phyloP scores from a whole-genome alignment of 2,329 filamentous ascomycete genomes.

The Fusarium coffeatum region DNA sequence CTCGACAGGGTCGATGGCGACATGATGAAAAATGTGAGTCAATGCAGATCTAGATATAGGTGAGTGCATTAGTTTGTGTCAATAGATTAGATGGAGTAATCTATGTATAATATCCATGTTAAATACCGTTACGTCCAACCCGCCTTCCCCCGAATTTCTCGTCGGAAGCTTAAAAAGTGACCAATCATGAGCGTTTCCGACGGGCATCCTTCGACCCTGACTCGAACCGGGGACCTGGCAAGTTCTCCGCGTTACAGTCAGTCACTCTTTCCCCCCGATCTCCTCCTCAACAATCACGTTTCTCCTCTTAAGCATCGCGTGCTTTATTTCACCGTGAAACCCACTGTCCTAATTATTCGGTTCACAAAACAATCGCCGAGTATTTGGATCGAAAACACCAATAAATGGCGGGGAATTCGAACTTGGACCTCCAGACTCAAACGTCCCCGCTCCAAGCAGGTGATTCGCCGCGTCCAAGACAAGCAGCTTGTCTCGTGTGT shows the following conservation, averaged over 20 bases:
- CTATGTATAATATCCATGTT: neutral
- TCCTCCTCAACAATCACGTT: slow-evolving; percentile 4
- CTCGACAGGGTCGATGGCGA: slow-evolving; percentile 39
- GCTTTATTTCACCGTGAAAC: slow-evolving; percentile 7
- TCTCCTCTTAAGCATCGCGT: slow-evolving; percentile 23
- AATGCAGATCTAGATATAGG: neutral
- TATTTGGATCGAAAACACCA: neutral
- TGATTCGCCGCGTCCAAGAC: slow-evolving; percentile 48
- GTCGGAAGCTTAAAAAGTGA: slow-evolving; percentile 10
- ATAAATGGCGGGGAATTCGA: slow-evolving; percentile 30
- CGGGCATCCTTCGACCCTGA: neutral
- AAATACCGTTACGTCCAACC: slow-evolving; percentile 3
- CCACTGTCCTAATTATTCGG: slow-evolving; percentile 15
- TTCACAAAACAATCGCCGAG: slow-evolving; percentile 33
- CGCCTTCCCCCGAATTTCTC: slow-evolving; percentile 18
- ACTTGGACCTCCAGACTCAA: slow-evolving; percentile 23
- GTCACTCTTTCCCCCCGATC: neutral
- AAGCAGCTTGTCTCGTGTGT: slow-evolving; percentile 72
- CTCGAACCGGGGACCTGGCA: slow-evolving; percentile 4
- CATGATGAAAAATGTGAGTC: neutral
- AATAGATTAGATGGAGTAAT: neutral
- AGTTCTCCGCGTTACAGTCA: neutral
- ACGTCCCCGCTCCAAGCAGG: slow-evolving; percentile 40
- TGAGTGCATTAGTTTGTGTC: neutral
- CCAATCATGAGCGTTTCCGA: slow-evolving; percentile 30